phyloP scores from a whole-genome alignment of 441 rosid genomes.

The Syzygium malaccense region DNA sequence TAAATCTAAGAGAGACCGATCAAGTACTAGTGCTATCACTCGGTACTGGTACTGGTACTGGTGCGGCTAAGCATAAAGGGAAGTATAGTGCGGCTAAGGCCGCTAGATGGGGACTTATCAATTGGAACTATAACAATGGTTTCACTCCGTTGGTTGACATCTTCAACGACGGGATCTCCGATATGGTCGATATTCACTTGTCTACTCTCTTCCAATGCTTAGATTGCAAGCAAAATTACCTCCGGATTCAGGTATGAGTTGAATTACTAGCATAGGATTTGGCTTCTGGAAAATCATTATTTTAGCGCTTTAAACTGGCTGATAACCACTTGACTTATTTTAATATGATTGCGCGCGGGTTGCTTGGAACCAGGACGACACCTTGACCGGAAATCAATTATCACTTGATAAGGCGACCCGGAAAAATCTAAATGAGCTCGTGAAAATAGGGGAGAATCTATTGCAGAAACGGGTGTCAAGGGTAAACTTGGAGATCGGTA shows the following conservation, averaged over 20 bases:
- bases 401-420: slow-evolving; percentile 9
- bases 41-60: slow-evolving; percentile 31
- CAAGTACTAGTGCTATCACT: slow-evolving; percentile 22
- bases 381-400: slow-evolving; percentile 4
- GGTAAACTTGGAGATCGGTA: slow-evolving; percentile 17
- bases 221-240: neutral
- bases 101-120: slow-evolving; percentile 14
- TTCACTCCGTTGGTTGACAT: slow-evolving; percentile 13
- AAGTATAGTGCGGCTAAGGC: slow-evolving; percentile 16
- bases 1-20: neutral
- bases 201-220: slow-evolving; percentile 8
- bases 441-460: slow-evolving; percentile 2
- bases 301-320: neutral
- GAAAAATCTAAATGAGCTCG: slow-evolving; percentile 12
- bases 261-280: neutral
- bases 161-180: slow-evolving; percentile 7
- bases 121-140: slow-evolving; percentile 9
- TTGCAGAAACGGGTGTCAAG: slow-evolving; percentile 13
- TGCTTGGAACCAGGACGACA: slow-evolving; percentile 6
- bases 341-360: neutral
- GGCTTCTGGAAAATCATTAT: neutral
- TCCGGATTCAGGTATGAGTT: slow-evolving; percentile 17
- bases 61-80: slow-evolving; percentile 15
- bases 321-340: neutral
- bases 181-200: slow-evolving; percentile 16